A percentile compares a stretch with the other conserved stretches of the same genome.
These are phyloP conservation scores for Harringtonia lauricola DNA, from an alignment of 2,329 filamentous ascomycete genomes.

Conservation along the genomic window DNA sequence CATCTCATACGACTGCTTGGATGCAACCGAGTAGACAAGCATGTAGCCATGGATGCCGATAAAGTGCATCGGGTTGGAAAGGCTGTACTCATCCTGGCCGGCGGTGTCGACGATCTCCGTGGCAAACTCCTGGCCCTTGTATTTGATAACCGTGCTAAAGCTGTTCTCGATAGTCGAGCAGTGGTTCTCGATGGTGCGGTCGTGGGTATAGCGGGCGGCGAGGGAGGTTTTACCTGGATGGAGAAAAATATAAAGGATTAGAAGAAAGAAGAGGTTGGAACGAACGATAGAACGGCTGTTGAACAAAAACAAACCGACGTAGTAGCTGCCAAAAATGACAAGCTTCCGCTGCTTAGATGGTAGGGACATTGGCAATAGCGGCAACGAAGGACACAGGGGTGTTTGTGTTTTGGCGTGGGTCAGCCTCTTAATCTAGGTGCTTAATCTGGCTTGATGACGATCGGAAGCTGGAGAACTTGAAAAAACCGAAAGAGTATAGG, in stretches of 20 bases:
- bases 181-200: constrained; percentile 97
- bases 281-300: background rate
- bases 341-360: constrained; percentile 85
- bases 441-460: too few species aligned
- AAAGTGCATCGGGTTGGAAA: constrained; percentile 96
- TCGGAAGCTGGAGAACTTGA: too few species aligned
- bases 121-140: constrained; percentile 84
- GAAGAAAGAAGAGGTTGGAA: background rate
- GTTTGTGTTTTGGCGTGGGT: too few species aligned
- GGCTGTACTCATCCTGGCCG: constrained; percentile 98
- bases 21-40: constrained; percentile 96
- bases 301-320: constrained; percentile 45
- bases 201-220: constrained; percentile 93
- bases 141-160: constrained; percentile 89
- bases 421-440: too few species aligned
- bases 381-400: too few species aligned
- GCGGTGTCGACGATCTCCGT: constrained; percentile 98
- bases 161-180: constrained; percentile 99
- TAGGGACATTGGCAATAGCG: constrained; percentile 26
- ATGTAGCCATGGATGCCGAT: constrained; percentile 99
- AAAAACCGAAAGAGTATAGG: too few species aligned
- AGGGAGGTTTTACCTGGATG: constrained; percentile 84
- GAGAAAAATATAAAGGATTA: background rate
- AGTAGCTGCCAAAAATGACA: constrained; percentile 88
- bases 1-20: constrained; percentile 94